Evolutionary conservation across 331 rosid species (phyloP).

Genomic region (Acacia pycnantha): DNA sequence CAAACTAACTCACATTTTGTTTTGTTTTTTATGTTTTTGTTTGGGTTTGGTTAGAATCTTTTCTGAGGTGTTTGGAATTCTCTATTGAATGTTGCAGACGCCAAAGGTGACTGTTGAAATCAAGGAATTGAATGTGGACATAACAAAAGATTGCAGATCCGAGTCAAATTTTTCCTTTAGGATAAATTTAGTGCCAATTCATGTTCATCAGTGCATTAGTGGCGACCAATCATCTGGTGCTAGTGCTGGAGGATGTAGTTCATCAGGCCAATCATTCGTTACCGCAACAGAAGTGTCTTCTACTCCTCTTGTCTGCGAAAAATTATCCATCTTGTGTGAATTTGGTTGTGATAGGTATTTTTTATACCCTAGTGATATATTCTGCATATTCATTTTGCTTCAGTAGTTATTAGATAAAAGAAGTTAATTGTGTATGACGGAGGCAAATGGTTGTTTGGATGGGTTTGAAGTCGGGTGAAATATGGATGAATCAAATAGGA

Average conservation of each 20-base stretch:
- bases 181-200: conserved; percentile 61
- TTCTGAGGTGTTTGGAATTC: conserved; percentile 19
- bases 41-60: conserved; percentile 9
- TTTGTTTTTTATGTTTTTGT: conserved; percentile 26
- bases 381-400: conserved; percentile 16
- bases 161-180: conserved; percentile 57
- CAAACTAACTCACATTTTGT: neutral
- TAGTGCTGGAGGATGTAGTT: conserved; percentile 49
- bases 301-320: conserved; percentile 61
- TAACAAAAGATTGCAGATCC: conserved; percentile 55
- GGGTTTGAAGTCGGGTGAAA: neutral
- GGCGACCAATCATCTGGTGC: conserved; percentile 53
- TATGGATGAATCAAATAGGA: neutral
- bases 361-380: conserved; percentile 13
- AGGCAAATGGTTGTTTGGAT: neutral
- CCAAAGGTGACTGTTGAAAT: conserved; percentile 70
- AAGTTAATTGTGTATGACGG: neutral
- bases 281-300: conserved; percentile 47
- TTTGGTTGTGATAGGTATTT: conserved; percentile 82
- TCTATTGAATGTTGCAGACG: conserved; percentile 62
- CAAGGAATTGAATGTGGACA: conserved; percentile 69
- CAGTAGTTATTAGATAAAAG: conserved; percentile 14
- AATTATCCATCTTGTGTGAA: conserved; percentile 65
- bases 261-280: conserved; percentile 50
- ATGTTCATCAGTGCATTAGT: conserved; percentile 52